These are phyloP conservation scores for Penicillium sp. DNA, from an alignment of 2,329 filamentous ascomycete genomes.

Conservation along the genomic window DNA sequence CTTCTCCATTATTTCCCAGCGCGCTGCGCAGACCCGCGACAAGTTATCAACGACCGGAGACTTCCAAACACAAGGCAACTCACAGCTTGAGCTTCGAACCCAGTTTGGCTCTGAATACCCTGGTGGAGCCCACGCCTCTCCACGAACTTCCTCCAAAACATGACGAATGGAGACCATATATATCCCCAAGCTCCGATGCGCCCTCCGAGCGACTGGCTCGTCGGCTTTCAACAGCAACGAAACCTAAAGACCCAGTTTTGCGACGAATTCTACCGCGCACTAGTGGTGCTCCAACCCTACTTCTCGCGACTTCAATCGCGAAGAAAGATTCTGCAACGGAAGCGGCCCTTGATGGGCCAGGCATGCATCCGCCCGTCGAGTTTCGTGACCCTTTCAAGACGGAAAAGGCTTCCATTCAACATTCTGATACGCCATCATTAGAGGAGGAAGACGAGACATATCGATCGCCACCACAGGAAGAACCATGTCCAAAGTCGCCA, in stretches of 20 bases:
- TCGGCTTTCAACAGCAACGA: constrained; percentile 45
- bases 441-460: constrained; percentile 17
- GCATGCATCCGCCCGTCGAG: constrained; percentile 28
- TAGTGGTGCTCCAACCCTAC: constrained; percentile 53
- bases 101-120: constrained; percentile 23
- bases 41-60: constrained; percentile 65
- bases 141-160: constrained; percentile 19
- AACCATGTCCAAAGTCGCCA: constrained; percentile 30
- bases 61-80: constrained; percentile 53
- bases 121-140: neutral
- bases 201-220: constrained; percentile 42
- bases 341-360: constrained; percentile 30
- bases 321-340: constrained; percentile 30
- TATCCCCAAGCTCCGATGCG: constrained; percentile 35
- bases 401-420: constrained; percentile 12
- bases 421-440: constrained; percentile 13
- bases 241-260: constrained; percentile 40
- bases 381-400: constrained; percentile 41
- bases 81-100: constrained; percentile 36
- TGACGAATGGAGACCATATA: constrained; percentile 46
- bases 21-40: constrained; percentile 64
- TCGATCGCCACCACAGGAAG: constrained; percentile 27
- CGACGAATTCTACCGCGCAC: constrained; percentile 52
- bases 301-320: constrained; percentile 50
- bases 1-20: constrained; percentile 50